A percentile compares a stretch with the other conserved stretches of the same genome.
Evolutionary conservation across 768 basidiomycete genomes (phyloP).

Genomic region (Phylloporus arenicola): DNA sequence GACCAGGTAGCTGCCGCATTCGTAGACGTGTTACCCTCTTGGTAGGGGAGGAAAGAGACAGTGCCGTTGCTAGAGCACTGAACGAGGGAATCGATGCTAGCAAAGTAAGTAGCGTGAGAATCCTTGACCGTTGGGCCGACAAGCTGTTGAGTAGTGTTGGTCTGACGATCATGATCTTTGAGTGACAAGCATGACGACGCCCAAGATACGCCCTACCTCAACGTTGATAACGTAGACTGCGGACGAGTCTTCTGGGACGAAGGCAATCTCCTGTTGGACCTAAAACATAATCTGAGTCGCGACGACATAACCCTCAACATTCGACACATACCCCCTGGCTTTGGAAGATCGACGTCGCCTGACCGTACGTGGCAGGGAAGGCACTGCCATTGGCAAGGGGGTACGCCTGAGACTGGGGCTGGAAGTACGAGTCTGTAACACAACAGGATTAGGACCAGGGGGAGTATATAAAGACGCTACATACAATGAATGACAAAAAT

Average conservation of each 20-base stretch:
- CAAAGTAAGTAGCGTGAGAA: constrained; percentile 56
- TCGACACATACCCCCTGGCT: constrained; percentile 38
- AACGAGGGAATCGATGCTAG: constrained; percentile 53
- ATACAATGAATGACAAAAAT: constrained; percentile 88
- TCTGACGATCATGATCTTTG: constrained; percentile 30
- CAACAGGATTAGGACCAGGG: not conserved
- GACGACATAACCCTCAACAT: not conserved
- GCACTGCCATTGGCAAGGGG: constrained; percentile 38
- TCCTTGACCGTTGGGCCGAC: constrained; percentile 59
- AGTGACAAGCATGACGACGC: not conserved
- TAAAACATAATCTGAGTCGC: constrained; percentile 16
- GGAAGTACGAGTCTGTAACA: constrained; percentile 66
- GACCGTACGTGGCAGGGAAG: constrained; percentile 67
- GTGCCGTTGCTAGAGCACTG: constrained; percentile 61
- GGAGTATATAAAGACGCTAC: constrained; percentile 21
- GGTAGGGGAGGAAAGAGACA: constrained; percentile 58
- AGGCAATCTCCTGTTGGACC: constrained; percentile 73
- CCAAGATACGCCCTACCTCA: constrained; percentile 35
- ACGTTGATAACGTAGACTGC: constrained; percentile 73
- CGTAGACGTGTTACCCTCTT: constrained; percentile 35
- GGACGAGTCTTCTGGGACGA: constrained; percentile 68
- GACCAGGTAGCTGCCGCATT: constrained; percentile 49
- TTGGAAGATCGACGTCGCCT: constrained; percentile 67
- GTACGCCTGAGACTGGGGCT: constrained; percentile 61
- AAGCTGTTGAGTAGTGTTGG: constrained; percentile 59